Conservation (phyloP, 169 alveolate species). For the Sarcocystis neurona region DNA sequence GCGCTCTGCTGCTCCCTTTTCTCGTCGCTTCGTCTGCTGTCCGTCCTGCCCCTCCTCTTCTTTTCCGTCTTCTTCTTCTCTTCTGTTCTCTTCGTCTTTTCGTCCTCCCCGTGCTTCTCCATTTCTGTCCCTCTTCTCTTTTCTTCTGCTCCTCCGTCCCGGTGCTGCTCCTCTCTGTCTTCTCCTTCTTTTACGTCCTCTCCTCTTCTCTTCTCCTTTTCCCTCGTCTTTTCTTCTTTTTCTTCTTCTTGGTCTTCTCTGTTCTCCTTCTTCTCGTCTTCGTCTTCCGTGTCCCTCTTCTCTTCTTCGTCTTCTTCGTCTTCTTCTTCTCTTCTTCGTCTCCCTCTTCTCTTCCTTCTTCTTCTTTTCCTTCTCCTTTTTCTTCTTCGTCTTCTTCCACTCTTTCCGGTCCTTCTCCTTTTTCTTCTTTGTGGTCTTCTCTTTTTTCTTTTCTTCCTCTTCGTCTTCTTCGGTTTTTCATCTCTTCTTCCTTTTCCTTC, state of each 20-base stretch:
- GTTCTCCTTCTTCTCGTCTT: background rate
- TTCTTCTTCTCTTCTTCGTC: background rate
- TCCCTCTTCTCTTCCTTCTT: background rate
- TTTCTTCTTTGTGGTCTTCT: background rate
- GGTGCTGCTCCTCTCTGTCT: background rate
- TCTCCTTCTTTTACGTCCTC: too few relatives aligned
- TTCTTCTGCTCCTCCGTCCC: too few relatives aligned
- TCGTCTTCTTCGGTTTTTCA: background rate
- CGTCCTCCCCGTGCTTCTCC: too few relatives aligned
- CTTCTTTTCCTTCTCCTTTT: background rate
- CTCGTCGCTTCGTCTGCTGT: too few relatives aligned
- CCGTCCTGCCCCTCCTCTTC: too few relatives aligned
- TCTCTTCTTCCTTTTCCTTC: background rate
- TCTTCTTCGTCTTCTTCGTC: background rate
- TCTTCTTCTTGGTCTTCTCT: background rate
- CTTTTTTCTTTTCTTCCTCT: background rate
- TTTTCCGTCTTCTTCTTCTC: too few relatives aligned
- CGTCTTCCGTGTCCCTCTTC: background rate
- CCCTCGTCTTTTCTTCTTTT: background rate
- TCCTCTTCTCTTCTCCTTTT: too few relatives aligned
- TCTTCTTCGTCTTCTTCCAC: background rate
- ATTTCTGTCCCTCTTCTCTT: too few relatives aligned
- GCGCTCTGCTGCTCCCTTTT: too few relatives aligned
- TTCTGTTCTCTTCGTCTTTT: too few relatives aligned
- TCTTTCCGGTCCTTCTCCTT: background rate